phyloP scores from a whole-genome alignment of 2,329 filamentous ascomycete genomes.

The Botrytis porri region DNA sequence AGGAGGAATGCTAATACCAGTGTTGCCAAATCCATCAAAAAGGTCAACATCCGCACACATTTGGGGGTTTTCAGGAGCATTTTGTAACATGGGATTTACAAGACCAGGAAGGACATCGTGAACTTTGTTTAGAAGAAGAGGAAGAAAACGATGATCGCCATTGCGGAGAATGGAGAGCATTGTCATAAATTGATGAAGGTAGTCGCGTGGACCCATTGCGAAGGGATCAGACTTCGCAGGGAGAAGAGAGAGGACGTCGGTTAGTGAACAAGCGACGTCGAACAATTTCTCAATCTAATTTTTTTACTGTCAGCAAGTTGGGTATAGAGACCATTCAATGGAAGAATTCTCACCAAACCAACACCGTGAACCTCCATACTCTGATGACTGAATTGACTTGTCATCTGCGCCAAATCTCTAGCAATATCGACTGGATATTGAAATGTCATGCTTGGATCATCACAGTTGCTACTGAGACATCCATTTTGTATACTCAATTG shows the following conservation, averaged over 20 bases:
- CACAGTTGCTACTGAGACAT: slow-evolving; percentile 46
- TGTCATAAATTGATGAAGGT: slow-evolving; percentile 66
- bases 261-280: slow-evolving; percentile 70
- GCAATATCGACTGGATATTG: slow-evolving; percentile 62
- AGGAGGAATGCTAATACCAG: slow-evolving; percentile 49
- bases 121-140: slow-evolving; percentile 73
- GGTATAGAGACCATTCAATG: not conserved
- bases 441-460: slow-evolving; percentile 57
- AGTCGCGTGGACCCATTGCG: slow-evolving; percentile 65
- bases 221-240: slow-evolving; percentile 61
- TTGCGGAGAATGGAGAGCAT: slow-evolving; percentile 69
- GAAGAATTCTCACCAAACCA: slow-evolving; percentile 57
- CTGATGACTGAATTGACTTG: slow-evolving; percentile 67
- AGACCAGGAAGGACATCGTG: slow-evolving; percentile 66
- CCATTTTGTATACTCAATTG: slow-evolving; percentile 57
- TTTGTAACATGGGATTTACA: slow-evolving; percentile 58
- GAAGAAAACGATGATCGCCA: slow-evolving; percentile 73
- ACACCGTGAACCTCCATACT: slow-evolving; percentile 73
- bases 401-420: slow-evolving; percentile 61
- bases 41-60: slow-evolving; percentile 50
- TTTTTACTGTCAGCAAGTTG: slow-evolving; percentile 16
- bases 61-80: slow-evolving; percentile 51
- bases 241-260: slow-evolving; percentile 67
- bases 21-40: slow-evolving; percentile 64
- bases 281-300: slow-evolving; percentile 71